Conservation (phyloP, 1,284 basidiomycete genomes). For the Rhodofomes roseus region DNA sequence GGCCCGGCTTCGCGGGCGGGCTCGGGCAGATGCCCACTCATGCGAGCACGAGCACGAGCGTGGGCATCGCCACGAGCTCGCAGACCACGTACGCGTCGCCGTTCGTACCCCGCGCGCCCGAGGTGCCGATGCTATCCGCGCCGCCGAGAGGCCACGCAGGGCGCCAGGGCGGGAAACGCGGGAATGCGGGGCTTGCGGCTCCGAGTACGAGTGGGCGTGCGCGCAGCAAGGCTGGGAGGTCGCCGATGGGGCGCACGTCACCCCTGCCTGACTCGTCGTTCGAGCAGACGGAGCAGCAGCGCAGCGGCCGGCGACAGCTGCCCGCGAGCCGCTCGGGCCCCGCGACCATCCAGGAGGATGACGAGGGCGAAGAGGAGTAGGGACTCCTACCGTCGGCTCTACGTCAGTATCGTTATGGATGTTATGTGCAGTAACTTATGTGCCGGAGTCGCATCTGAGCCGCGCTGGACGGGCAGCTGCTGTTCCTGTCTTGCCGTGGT, state of each 20-base stretch:
- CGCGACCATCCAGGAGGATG: slow-evolving; percentile 72
- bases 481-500: background rate
- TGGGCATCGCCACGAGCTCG: slow-evolving; percentile 2
- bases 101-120: slow-evolving; percentile 1
- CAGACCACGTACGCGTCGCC: slow-evolving; percentile 12
- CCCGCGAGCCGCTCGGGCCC: slow-evolving; percentile 58
- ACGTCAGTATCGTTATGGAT: background rate
- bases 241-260: slow-evolving; percentile 53
- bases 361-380: slow-evolving; percentile 66
- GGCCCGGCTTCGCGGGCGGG: slow-evolving; percentile 69
- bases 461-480: background rate
- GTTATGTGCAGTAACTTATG: background rate
- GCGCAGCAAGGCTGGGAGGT: slow-evolving; percentile 46
- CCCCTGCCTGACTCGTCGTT: slow-evolving; percentile 53
- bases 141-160: slow-evolving; percentile 14
- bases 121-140: slow-evolving; percentile 20
- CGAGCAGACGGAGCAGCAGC: slow-evolving; percentile 41
- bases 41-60: slow-evolving; percentile 15
- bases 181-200: slow-evolving; percentile 22
- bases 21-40: slow-evolving; percentile 64
- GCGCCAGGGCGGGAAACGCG: slow-evolving; percentile 9
- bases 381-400: background rate
- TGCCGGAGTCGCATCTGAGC: background rate
- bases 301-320: slow-evolving; percentile 54
- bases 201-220: slow-evolving; percentile 16